phyloP scores from a whole-genome alignment of 148 eudicot species.

The Limonium bicolor region DNA sequence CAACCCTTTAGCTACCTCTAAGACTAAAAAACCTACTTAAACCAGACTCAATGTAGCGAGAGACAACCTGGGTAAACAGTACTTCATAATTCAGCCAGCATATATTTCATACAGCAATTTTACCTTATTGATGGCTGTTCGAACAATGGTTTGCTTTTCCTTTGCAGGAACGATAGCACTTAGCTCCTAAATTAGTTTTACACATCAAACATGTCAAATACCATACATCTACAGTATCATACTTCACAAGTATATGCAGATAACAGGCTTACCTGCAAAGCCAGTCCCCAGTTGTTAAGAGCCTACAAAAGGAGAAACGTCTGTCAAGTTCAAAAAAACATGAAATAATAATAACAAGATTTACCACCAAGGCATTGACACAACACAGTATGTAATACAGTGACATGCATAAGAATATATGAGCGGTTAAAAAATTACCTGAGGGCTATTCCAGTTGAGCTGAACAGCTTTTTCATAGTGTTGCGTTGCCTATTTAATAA shows the following conservation, averaged over 20 bases:
- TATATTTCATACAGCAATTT: not conserved
- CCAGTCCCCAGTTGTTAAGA: constrained; percentile 98
- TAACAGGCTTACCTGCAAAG: constrained; percentile 54
- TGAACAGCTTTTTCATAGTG: constrained; percentile 81
- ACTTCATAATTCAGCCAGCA: no score
- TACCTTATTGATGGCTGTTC: constrained; percentile 80
- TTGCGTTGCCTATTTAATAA: constrained; percentile 85
- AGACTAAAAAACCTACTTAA: no score
- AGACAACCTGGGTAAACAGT: no score
- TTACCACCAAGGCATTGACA: not conserved
- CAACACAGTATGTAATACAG: not conserved
- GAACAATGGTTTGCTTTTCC: constrained; percentile 79
- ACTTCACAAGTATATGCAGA: no score
- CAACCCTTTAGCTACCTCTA: no score
- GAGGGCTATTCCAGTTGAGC: constrained; percentile 97
- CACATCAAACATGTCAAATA: not conserved
- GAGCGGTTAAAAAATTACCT: constrained; percentile 31
- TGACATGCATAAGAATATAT: no score
- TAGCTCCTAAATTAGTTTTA: constrained; percentile 48
- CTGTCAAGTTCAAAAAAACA: constrained; percentile 4
- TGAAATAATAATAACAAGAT: not conserved
- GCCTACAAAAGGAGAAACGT: constrained; percentile 41
- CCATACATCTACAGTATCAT: no score
- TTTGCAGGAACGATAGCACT: constrained; percentile 93
- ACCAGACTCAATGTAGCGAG: no score